Percentiles rank a stretch among this genome's conserved stretches.
These are phyloP conservation scores for Leishmania major DNA, from an alignment of 208 protist species.

Conservation along the genomic window DNA sequence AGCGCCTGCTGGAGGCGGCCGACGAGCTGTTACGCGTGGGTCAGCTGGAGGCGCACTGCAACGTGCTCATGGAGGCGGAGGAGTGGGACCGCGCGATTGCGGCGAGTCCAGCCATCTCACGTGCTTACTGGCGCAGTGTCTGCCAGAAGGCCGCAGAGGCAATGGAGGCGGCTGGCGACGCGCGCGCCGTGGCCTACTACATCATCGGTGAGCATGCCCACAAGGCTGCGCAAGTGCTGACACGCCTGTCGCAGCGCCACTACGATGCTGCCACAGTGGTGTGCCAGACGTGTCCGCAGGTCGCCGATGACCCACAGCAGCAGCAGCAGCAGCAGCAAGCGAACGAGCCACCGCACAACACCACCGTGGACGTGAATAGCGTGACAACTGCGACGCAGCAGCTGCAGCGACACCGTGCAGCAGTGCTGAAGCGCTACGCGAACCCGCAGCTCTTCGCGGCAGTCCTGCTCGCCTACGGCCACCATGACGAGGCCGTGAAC, in stretches of 20 bases:
- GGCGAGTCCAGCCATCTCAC: slow-evolving; percentile 82
- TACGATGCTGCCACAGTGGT: slow-evolving; percentile 66
- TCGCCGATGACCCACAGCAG: slow-evolving; percentile 23
- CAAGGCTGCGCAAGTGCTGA: slow-evolving; percentile 61
- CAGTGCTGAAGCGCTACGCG: slow-evolving; percentile 36
- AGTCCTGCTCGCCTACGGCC: slow-evolving; percentile 54
- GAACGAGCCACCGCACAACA: slow-evolving; percentile 57
- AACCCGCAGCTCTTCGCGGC: slow-evolving; percentile 77
- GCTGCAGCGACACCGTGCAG: slow-evolving; percentile 42
- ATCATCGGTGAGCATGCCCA: slow-evolving; percentile 80
- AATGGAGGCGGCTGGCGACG: slow-evolving; percentile 70
- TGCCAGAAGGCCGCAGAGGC: slow-evolving; percentile 70
- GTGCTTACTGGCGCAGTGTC: slow-evolving; percentile 84
- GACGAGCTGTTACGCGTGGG: slow-evolving; percentile 75
- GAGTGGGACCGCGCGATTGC: slow-evolving; percentile 92
- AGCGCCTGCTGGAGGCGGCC: slow-evolving; percentile 72
- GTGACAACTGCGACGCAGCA: slow-evolving; percentile 37
- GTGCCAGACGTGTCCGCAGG: slow-evolving; percentile 69
- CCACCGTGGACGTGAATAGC: slow-evolving; percentile 64
- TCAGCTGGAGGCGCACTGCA: slow-evolving; percentile 80
- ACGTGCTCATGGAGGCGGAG: slow-evolving; percentile 78
- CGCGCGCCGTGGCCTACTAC: slow-evolving; percentile 71
- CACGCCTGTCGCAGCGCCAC: slow-evolving; percentile 40
- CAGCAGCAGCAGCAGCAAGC: slow-evolving; percentile 8
- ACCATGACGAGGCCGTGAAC: slow-evolving; percentile 75